phyloP scores from a whole-genome alignment of 2,329 filamentous ascomycete species.

The Fusarium sp. region DNA sequence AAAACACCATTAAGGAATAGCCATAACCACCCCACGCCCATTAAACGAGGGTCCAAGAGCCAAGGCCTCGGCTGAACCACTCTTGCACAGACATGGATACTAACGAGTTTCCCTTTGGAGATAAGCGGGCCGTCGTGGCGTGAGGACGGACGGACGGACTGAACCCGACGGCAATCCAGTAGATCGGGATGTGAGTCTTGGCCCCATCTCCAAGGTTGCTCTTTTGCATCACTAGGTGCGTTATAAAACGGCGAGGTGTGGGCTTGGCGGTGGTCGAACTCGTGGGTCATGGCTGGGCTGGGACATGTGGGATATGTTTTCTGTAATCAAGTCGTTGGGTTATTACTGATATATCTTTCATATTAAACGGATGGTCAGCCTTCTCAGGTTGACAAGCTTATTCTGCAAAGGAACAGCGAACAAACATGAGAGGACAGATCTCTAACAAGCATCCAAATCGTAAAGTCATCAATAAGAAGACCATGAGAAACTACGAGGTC shows the following conservation, averaged over 20 bases:
- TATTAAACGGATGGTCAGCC: not conserved
- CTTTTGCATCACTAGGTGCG: constrained; percentile 2
- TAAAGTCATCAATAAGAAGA: not conserved
- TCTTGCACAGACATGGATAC: not conserved
- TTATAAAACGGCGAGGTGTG: not conserved
- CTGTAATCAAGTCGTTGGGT: not conserved
- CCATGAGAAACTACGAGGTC: not conserved
- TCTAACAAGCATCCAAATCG: not conserved
- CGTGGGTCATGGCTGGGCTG: not conserved
- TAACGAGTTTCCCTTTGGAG: not conserved
- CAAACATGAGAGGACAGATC: not conserved
- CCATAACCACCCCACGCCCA: not conserved
- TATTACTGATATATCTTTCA: not conserved
- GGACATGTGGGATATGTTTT: not conserved
- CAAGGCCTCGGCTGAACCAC: not conserved
- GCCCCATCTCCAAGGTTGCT: not conserved
- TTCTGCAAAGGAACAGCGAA: not conserved
- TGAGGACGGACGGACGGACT: not conserved
- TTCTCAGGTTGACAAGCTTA: not conserved
- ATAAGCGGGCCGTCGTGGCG: constrained; percentile 2
- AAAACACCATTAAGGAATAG: not conserved
- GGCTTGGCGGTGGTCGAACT: not conserved
- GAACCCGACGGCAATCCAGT: not conserved
- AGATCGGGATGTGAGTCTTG: not conserved
- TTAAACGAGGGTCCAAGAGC: not conserved